These are phyloP conservation scores for Uronychia binucleata DNA, from an alignment of 73 alveolate genomes.

Conservation along the genomic window DNA sequence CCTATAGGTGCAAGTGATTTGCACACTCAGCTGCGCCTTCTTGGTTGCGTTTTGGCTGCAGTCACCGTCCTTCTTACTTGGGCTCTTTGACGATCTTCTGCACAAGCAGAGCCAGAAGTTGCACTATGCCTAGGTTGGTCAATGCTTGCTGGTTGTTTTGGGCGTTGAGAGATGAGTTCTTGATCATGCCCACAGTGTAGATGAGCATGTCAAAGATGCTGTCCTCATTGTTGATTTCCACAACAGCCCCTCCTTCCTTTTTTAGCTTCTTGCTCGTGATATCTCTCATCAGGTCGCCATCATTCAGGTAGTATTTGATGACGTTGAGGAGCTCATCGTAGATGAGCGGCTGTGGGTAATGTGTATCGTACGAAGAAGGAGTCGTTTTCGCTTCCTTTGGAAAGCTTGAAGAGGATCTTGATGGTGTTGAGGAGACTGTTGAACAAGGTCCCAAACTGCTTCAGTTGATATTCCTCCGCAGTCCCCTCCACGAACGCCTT, in stretches of 20 bases:
- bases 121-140: not conserved
- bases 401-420: constrained; percentile 22
- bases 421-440: constrained; percentile 6
- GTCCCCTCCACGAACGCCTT: not conserved
- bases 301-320: not conserved
- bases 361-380: not conserved
- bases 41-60: not conserved
- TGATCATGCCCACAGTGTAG: constrained; percentile 45
- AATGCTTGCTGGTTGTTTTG: not conserved
- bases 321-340: constrained; percentile 9
- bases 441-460: constrained; percentile 6
- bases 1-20: constrained; percentile 70
- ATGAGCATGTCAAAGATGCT: constrained; percentile 42
- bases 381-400: constrained; percentile 33
- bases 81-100: not conserved
- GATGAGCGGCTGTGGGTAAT: not conserved
- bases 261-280: constrained; percentile 3
- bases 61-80: not conserved
- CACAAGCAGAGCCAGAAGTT: not conserved
- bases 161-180: constrained; percentile 19
- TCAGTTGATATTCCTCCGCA: constrained; percentile 9
- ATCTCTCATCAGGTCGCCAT: not conserved
- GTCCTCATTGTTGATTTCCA: constrained; percentile 41
- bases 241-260: constrained; percentile 13
- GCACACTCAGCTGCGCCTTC: constrained; percentile 46